These are phyloP conservation scores for Epicoccum sorghinum DNA, from an alignment of 2,329 filamentous ascomycete species.

Conservation along the genomic window DNA sequence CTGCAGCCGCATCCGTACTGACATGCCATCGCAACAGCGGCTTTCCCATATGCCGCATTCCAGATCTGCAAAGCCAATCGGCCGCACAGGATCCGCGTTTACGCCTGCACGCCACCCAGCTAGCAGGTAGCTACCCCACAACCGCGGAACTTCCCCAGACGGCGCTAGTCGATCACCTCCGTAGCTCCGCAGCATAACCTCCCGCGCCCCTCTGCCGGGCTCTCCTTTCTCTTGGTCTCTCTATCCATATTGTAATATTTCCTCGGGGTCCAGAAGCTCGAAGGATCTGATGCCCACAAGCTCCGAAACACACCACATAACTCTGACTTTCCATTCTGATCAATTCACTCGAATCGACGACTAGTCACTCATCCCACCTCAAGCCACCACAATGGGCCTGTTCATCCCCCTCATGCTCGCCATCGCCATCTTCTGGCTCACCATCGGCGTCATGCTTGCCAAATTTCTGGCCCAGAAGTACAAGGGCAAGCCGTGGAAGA, in stretches of 20 bases:
- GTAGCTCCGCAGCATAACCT: constrained; percentile 13
- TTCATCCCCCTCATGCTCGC: constrained; percentile 25
- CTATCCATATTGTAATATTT: not conserved
- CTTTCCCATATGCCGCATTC: not conserved
- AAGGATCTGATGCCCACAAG: too few species aligned
- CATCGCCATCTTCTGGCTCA: constrained; percentile 24
- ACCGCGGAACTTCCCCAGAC: constrained; percentile 8
- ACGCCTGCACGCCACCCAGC: not conserved
- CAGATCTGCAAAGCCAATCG: constrained; percentile 4
- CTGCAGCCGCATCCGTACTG: too few species aligned
- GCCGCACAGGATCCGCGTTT: not conserved
- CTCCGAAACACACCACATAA: too few species aligned
- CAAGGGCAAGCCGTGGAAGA: constrained; percentile 12
- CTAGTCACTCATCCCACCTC: not conserved
- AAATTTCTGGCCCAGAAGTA: constrained; percentile 29
- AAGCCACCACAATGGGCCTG: constrained; percentile 4
- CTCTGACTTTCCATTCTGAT: too few species aligned
- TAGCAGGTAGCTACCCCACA: constrained; percentile 18
- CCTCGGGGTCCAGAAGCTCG: not conserved
- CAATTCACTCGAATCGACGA: too few species aligned
- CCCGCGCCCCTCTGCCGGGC: not conserved
- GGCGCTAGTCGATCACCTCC: constrained; percentile 19
- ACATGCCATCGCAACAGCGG: not conserved
- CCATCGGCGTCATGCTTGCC: constrained; percentile 25
- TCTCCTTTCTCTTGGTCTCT: not conserved